Evolutionary conservation across 2,329 filamentous ascomycete species (phyloP).

Genomic region (Penicillium italicum): DNA sequence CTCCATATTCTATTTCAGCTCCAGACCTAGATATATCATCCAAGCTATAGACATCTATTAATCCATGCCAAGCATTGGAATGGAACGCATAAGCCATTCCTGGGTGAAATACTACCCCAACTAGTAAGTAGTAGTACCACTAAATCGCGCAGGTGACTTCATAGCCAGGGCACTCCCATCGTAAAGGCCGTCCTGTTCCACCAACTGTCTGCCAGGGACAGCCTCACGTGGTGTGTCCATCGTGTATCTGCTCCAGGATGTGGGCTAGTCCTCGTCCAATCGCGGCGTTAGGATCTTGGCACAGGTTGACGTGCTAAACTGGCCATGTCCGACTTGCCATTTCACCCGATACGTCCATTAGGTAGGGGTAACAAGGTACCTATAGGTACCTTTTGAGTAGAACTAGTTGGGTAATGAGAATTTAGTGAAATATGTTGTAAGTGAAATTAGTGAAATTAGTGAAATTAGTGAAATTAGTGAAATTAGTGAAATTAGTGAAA

Average conservation of each 20-base stretch:
- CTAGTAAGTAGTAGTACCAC: not conserved
- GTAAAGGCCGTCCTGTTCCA: not conserved
- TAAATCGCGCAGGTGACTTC: conserved; percentile 10
- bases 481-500: no score
- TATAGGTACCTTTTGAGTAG: not conserved
- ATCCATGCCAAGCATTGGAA: conserved; percentile 4
- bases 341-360: not conserved
- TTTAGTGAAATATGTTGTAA: no score
- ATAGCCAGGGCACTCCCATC: not conserved
- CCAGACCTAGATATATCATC: no score
- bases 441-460: no score
- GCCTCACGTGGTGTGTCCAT: conserved; percentile 8
- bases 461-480: no score
- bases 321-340: not conserved
- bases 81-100: not conserved
- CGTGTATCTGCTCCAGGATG: not conserved
- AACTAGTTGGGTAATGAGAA: not conserved
- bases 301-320: conserved; percentile 1
- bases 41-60: not conserved
- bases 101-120: not conserved
- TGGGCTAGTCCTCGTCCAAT: not conserved
- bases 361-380: not conserved
- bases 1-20: no score
- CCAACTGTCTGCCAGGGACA: conserved; percentile 7
- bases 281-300: not conserved